phyloP scores from a whole-genome alignment of 345 rosid genomes.

The Arabis hirsuta region DNA sequence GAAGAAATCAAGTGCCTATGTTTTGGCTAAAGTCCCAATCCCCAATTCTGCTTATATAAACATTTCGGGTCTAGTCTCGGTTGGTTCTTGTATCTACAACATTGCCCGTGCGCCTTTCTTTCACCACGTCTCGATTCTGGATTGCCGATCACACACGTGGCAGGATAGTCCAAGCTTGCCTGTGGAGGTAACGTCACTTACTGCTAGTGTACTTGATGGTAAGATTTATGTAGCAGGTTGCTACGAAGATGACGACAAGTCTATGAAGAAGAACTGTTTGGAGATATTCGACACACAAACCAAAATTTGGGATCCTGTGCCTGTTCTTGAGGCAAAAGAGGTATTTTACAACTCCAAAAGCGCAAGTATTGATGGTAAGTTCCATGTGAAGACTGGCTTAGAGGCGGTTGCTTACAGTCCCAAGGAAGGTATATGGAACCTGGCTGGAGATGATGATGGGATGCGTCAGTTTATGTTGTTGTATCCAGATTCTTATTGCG shows the following conservation, averaged over 20 bases:
- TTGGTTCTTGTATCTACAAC: background rate
- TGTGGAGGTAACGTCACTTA: background rate
- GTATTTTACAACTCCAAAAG: no score
- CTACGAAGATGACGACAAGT: background rate
- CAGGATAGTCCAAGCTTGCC: background rate
- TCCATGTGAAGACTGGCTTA: background rate
- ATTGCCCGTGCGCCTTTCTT: background rate
- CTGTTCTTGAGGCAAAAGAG: no score
- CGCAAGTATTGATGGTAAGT: slow-evolving; percentile 1
- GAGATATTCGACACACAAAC: background rate
- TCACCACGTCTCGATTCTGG: background rate
- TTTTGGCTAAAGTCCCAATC: background rate
- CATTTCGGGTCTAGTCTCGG: background rate
- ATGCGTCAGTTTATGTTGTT: background rate
- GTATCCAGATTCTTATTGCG: background rate
- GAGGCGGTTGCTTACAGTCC: background rate
- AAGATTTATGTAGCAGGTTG: background rate
- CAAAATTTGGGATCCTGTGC: background rate
- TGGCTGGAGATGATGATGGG: background rate
- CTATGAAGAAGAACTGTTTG: background rate
- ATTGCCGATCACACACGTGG: background rate
- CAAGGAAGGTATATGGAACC: background rate
- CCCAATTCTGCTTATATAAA: background rate
- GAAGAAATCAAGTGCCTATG: background rate
- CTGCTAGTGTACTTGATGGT: background rate